Conservation (phyloP, 148 eudicot species). For the Simmondsia chinensis region DNA sequence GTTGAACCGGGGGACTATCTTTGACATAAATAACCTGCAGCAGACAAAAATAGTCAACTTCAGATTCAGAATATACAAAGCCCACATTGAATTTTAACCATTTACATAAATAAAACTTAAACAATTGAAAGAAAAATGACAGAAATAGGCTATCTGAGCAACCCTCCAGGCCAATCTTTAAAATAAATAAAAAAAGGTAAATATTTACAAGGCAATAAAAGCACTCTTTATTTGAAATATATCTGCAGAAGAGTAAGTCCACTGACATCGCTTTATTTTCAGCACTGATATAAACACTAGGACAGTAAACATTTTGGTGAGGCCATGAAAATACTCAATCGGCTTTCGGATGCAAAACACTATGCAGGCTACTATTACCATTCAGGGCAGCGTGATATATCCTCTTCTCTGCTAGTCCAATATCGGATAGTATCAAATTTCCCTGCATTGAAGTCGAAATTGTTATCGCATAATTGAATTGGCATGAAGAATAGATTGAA, state of each 20-base stretch:
- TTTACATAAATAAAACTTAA: constrained; percentile 6
- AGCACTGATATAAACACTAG: neutral
- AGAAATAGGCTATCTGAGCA: too few relatives aligned
- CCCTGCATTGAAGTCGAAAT: constrained; percentile 76
- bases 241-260: neutral
- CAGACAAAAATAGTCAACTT: constrained; percentile 64
- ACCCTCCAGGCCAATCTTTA: too few relatives aligned
- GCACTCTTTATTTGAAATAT: neutral
- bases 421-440: constrained; percentile 62
- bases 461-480: too few relatives aligned
- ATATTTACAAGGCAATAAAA: constrained; percentile 13
- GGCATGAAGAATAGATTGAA: too few relatives aligned
- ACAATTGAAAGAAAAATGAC: neutral
- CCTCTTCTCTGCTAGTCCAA: constrained; percentile 94
- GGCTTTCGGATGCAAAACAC: constrained; percentile 85
- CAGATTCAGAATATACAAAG: constrained; percentile 40
- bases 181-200: too few relatives aligned
- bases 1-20: constrained; percentile 47
- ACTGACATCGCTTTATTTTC: constrained; percentile 1
- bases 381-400: constrained; percentile 86
- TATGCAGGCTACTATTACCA: constrained; percentile 82
- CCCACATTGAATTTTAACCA: neutral
- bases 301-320: constrained; percentile 16
- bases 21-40: constrained; percentile 75
- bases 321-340: constrained; percentile 69